Evolutionary conservation across 768 basidiomycete genomes (phyloP), one percentile per base, ranked within the genome.

Genomic region (Rhizopogon salebrosus): DNA sequence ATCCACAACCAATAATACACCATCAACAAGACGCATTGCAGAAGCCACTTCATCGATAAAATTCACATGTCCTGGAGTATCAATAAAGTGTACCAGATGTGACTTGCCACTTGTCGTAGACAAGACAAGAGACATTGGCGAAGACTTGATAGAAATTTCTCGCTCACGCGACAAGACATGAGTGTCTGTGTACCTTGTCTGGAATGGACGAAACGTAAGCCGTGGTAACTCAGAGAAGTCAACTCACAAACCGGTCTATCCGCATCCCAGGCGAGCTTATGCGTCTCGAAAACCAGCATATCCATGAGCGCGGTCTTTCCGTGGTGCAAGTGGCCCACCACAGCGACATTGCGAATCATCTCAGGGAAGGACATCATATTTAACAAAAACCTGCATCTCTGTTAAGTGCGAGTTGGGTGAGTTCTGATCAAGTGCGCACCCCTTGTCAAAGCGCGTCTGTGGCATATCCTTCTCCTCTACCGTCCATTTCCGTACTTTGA

Each of bases 21-120:
- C 97, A 65, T 99, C 97, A 16, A 82, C 86, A 36, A 98, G 72
- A 40, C 97, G 81, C 53, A 95, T 83, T 7, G 91, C 78, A 6
- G 87, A 83, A 2, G 94, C 95, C 20, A 93, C 93, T 70, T 99
- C 97, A 64, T 99, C 97, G n/a, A 95, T 82, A 64, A 99, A 98
- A 70, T 98, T 98, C 54, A 95, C 92, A 63, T 99, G 97, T 31
- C 97, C 97, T 3, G 97, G 97, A 0, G 97, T 98, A 69, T 99
- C 97, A 61, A 99, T 86, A 27, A 98, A 69, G 69, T 99, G 95
- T 49, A 98, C 67, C 20, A 99, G 78, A 69, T 95, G 89, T 2
- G 94, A 97, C 73, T 98, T 98, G 52, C 94, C 92, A 40, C 79
- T 73, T 13, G 92, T 93, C 13, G 82, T 90, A 16, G 83, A 82